Evolutionary conservation across 345 rosid genomes (phyloP).

Genomic region (Gossypium stocksii): DNA sequence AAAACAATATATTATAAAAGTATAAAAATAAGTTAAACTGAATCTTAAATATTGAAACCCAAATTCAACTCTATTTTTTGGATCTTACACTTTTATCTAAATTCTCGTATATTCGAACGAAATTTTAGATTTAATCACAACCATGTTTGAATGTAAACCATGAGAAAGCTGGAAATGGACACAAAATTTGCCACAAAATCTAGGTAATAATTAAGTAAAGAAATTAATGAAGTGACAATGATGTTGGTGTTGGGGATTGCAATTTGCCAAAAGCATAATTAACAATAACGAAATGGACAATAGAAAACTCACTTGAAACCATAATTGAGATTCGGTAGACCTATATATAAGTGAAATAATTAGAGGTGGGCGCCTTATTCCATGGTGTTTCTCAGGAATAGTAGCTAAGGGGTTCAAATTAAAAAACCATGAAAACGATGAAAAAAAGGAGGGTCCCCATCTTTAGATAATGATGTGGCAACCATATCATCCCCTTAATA

Average conservation of each 20-base stretch:
- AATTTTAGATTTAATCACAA: background rate
- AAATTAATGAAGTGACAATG: background rate
- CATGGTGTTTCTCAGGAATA: background rate
- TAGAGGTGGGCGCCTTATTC: constrained; percentile 2
- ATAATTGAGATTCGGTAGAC: background rate
- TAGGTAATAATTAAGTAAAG: background rate
- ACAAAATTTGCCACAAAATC: background rate
- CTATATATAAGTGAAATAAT: background rate
- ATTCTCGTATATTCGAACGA: background rate
- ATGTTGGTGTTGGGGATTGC: background rate
- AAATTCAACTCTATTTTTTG: too few relatives aligned
- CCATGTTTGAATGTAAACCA: background rate
- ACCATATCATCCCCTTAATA: constrained; percentile 19
- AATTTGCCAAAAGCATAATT: background rate
- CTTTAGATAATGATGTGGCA: constrained; percentile 3
- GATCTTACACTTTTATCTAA: background rate
- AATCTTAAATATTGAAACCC: too few relatives aligned
- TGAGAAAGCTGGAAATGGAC: background rate
- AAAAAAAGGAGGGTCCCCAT: background rate
- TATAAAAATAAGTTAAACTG: too few relatives aligned
- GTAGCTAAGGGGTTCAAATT: background rate
- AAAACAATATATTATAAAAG: too few relatives aligned
- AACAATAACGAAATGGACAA: background rate
- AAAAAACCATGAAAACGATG: background rate
- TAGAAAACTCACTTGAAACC: background rate